phyloP scores from a whole-genome alignment of 148 eudicot genomes.

The Chenopodium berlandieri region DNA sequence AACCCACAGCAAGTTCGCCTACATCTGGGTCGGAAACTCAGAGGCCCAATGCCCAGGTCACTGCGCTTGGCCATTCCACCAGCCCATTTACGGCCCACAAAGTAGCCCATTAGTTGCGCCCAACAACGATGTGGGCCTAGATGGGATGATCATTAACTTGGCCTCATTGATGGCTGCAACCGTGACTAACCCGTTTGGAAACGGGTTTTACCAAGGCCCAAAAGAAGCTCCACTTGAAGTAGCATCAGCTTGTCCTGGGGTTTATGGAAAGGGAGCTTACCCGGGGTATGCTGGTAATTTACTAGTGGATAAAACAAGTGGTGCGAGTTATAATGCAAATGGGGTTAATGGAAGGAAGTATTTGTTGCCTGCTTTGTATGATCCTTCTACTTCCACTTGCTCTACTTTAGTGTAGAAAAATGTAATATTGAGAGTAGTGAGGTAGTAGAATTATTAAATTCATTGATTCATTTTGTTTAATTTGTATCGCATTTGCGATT shows the following conservation, averaged over 20 bases:
- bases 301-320: conserved; percentile 41
- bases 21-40: conserved; percentile 64
- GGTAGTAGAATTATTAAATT: conserved; percentile 11
- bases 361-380: conserved; percentile 53
- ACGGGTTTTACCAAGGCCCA: conserved; percentile 63
- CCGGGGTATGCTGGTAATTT: conserved; percentile 64
- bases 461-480: conserved; percentile 23
- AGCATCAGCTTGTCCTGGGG: conserved; percentile 57
- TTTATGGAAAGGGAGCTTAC: conserved; percentile 57
- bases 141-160: conserved; percentile 62
- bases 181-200: conserved; percentile 64
- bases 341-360: conserved; percentile 52
- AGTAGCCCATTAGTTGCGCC: conserved; percentile 57
- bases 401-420: conserved; percentile 40
- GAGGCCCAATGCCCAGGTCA: conserved; percentile 65
- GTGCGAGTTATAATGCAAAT: conserved; percentile 58
- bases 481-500: background rate
- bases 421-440: background rate
- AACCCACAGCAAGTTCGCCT: conserved; percentile 26
- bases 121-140: conserved; percentile 61
- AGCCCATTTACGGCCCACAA: conserved; percentile 74
- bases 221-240: conserved; percentile 62
- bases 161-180: conserved; percentile 63
- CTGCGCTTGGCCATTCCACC: conserved; percentile 76
- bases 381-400: conserved; percentile 46